Evolutionary conservation across 108 stramenopile genomes (phyloP), one percentile per base, ranked within the genome.

Genomic region (Stephanodiscus minutulus): DNA sequence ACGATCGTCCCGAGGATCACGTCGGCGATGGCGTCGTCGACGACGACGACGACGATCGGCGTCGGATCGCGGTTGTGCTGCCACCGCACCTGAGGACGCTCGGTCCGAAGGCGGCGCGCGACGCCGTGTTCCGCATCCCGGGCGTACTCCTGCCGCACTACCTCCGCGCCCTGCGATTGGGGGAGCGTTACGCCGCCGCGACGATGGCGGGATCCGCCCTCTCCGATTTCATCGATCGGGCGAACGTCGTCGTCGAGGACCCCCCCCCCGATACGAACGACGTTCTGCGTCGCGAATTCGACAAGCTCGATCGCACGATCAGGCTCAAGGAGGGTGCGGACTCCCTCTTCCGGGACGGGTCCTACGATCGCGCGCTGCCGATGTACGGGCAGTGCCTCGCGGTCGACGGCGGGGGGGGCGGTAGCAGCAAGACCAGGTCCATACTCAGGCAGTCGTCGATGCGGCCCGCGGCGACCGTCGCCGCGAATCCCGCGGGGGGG

Each of bases 261-360:
- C n/a, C n/a, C n/a, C n/a, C n/a, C n/a, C n/a, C n/a, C n/a, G n/a
- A 29, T 1, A 57, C 0, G 7, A 18, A 63, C 18, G 53, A 54
- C 36, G 24, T 35, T 6, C 13, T 61, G 17, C 49, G 67, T 20
- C 24, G 29, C 58, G 68, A 61, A 61, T 52, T 31, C 28, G 59
- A 81, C 4, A 57, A 66, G 65, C 41, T 79, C 12, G 52, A 74
- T 10, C 57, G 74, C 5, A 76, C 79, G 9, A 66, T 58, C 31
- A 71, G 66, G 49, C 20, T 68, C 11, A 85, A 82, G 53, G 84
- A 85, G 17, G 68, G 69, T 41, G 84, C 61, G 5, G 77, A 85
- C 58, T 20, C 48, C 9, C 43, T 74, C 44, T 85, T 73, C 48
- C 64, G 76, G 9, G 73, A 82, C 28, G 77, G 73, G 7, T n/a